phyloP scores from a whole-genome alignment of 768 basidiomycete species.

The Pleurotus tuber-regium region DNA sequence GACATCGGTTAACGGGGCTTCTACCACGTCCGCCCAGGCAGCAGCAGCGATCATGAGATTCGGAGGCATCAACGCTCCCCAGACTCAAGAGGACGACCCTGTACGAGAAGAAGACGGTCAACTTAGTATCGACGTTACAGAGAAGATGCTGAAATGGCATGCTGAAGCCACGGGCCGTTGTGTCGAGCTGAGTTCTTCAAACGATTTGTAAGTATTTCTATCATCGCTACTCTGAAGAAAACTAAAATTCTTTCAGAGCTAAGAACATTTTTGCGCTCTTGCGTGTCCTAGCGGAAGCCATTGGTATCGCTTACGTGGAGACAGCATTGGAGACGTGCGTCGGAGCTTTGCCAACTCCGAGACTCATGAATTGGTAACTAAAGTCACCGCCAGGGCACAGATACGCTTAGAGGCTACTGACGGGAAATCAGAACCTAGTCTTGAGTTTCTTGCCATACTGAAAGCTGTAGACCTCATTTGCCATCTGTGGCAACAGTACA shows the following conservation, averaged over 20 bases:
- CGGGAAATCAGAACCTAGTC: conserved; percentile 74
- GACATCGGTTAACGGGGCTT: conserved; percentile 53
- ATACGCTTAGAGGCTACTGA: conserved; percentile 73
- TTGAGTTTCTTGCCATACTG: conserved; percentile 64
- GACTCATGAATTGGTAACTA: conserved; percentile 7
- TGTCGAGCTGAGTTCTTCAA: conserved; percentile 79
- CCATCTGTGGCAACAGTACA: conserved; percentile 97
- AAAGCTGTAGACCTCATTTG: conserved; percentile 81
- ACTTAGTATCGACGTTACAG: conserved; percentile 71
- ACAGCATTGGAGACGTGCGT: conserved; percentile 89
- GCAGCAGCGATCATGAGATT: conserved; percentile 89
- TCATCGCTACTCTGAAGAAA: background rate
- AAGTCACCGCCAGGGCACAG: conserved; percentile 49
- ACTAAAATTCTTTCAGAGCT: conserved; percentile 47
- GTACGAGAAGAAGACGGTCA: conserved; percentile 79
- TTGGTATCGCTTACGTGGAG: conserved; percentile 83
- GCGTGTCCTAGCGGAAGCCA: conserved; percentile 81
- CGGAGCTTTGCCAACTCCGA: background rate
- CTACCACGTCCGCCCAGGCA: conserved; percentile 77
- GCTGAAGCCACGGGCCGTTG: conserved; percentile 95
- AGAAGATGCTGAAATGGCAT: conserved; percentile 96
- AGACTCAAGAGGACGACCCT: conserved; percentile 66
- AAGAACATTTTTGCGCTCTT: conserved; percentile 86
- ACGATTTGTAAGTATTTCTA: conserved; percentile 71
- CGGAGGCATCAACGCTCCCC: conserved; percentile 68